These are phyloP conservation scores for Gliomastix tumulicola DNA, from an alignment of 2,329 filamentous ascomycete genomes.

Conservation along the genomic window DNA sequence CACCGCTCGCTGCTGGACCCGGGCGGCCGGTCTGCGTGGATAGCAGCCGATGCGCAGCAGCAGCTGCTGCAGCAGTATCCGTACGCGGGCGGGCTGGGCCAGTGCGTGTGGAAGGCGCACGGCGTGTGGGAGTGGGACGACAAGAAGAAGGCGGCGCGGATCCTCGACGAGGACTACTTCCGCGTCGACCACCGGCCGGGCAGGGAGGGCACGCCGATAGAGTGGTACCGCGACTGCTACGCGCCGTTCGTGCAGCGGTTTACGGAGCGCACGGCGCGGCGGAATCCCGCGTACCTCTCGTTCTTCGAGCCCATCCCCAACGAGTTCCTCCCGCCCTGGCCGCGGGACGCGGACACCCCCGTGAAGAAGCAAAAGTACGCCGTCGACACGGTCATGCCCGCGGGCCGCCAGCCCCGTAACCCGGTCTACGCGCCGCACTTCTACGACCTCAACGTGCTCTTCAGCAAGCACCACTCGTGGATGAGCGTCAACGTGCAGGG, in stretches of 20 bases:
- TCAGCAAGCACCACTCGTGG: conserved; percentile 23
- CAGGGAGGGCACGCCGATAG: conserved; percentile 21
- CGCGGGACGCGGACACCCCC: conserved; percentile 4
- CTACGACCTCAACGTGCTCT: conserved; percentile 33
- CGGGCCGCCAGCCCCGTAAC: conserved; percentile 17
- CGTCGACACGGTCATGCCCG: conserved; percentile 16
- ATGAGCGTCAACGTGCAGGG: conserved; percentile 34
- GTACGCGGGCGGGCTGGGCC: conserved; percentile 14
- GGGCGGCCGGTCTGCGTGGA: conserved; percentile 26
- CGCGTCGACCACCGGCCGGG: conserved; percentile 28
- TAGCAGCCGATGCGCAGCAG: conserved; percentile 12
- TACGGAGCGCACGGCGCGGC: conserved; percentile 21
- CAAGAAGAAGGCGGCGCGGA: conserved; percentile 14
- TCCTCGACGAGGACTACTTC: conserved; percentile 24
- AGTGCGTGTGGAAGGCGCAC: conserved; percentile 30
- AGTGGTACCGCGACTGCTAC: conserved; percentile 35
- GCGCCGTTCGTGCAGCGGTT: conserved; percentile 29
- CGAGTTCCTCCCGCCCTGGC: conserved; percentile 30
- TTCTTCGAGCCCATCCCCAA: conserved; percentile 34
- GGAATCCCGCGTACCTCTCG: conserved; percentile 17
- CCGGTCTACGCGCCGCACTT: conserved; percentile 35
- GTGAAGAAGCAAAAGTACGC: conserved; percentile 13
- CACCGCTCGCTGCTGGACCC: conserved; percentile 25
- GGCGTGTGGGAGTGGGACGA: conserved; percentile 28
- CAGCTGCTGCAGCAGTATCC: conserved; percentile 3